These are phyloP conservation scores for Ensete ventricosum DNA, from an alignment of 176 grass and related monocot species.

Conservation along the genomic window DNA sequence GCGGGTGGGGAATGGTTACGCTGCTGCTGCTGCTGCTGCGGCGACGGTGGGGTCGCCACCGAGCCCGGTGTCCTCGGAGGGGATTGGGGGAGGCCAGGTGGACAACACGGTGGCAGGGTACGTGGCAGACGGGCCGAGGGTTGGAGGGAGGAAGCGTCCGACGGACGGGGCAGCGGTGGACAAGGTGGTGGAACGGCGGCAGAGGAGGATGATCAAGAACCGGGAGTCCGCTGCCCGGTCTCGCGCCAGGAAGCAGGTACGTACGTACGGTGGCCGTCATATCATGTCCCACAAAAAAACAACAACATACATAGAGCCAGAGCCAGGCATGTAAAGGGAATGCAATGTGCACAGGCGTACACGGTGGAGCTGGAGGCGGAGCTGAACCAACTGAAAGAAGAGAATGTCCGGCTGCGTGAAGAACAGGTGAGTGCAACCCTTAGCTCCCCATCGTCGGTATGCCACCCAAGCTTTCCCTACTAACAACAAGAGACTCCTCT, in stretches of 20 bases:
- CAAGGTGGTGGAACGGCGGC: conserved; percentile 71
- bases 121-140: conserved; percentile 12
- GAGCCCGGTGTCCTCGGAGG: conserved; percentile 50
- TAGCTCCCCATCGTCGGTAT: too few relatives aligned
- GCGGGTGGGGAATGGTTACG: too few relatives aligned
- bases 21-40: neutral
- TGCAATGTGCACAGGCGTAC: conserved; percentile 42
- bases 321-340: neutral
- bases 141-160: conserved; percentile 20
- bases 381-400: conserved; percentile 80
- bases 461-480: too few relatives aligned
- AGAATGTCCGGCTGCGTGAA: conserved; percentile 60
- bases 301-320: too few relatives aligned
- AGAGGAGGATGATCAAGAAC: conserved; percentile 97
- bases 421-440: conserved; percentile 37
- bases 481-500: too few relatives aligned
- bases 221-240: conserved; percentile 74
- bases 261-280: conserved; percentile 13
- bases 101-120: conserved; percentile 36
- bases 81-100: conserved; percentile 31
- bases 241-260: conserved; percentile 85
- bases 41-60: conserved; percentile 15
- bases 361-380: conserved; percentile 88
- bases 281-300: too few relatives aligned
- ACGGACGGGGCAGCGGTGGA: conserved; percentile 11